Percentiles rank a stretch among this genome's conserved stretches.
phyloP scores from a whole-genome alignment of 2,329 filamentous ascomycete genomes.

The Monosporascus sp. region DNA sequence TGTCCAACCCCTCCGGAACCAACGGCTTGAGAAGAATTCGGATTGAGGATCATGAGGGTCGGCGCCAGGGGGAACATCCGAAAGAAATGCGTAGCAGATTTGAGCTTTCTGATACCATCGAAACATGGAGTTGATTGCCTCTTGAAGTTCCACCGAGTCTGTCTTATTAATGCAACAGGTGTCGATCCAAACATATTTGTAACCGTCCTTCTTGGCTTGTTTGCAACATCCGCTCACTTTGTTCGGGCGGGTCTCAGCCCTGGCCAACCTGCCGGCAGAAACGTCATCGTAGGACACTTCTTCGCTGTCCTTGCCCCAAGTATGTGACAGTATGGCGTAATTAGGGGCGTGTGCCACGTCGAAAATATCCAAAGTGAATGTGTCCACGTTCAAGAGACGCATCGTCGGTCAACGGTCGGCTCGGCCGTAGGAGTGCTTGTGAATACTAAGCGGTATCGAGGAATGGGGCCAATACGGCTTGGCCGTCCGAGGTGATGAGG shows the following conservation, averaged over 20 bases:
- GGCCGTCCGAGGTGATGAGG: too few species aligned
- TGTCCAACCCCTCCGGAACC: not conserved
- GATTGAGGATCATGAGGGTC: not conserved
- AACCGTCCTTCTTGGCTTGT: not conserved
- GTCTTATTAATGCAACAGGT: not conserved
- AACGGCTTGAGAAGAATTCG: not conserved
- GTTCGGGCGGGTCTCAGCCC: too few species aligned
- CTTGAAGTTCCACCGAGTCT: not conserved
- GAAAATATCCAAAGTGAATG: not conserved
- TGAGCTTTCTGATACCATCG: not conserved
- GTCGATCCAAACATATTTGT: not conserved
- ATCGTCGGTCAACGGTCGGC: not conserved
- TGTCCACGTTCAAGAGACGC: not conserved
- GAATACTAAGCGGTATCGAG: too few species aligned
- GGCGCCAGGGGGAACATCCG: not conserved
- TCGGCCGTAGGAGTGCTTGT: too few species aligned
- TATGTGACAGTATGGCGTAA: slow-evolving; percentile 1
- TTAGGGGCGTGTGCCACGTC: not conserved
- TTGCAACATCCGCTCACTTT: not conserved
- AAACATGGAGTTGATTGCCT: not conserved
- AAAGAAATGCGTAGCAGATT: not conserved
- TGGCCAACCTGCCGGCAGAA: too few species aligned
- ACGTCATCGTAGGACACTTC: too few species aligned
- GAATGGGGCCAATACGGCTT: too few species aligned
- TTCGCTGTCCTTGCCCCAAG: not conserved